Base-by-base conservation (phyloP, 345 rosid genomes). In the Murraya paniculata region DNA sequence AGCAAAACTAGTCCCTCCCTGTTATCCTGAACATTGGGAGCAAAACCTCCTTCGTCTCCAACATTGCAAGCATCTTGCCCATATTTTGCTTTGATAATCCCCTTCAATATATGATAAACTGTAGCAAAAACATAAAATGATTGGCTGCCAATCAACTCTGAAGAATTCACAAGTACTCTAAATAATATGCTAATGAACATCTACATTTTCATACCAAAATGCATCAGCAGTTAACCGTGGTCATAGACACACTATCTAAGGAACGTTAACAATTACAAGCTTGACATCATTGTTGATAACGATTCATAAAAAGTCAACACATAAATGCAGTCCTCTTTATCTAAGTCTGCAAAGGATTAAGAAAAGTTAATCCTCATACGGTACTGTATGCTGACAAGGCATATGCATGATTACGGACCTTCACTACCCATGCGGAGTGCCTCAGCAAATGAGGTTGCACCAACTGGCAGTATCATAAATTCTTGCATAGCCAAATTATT, bases 31-130 rank as follows among this genome's bases (percentile, higher is more conserved):
- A 96, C 99, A 82, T 90, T 96, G 2, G 98, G 98, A 77, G 99
- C 99, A 86, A 96, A 96, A 9, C 98, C 98, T 19, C 99, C 99
- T 86, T 96, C 99, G 76, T 94, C 99, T 69, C 99, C 98, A 16
- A 96, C 99, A 85, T 94, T 96, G 91, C 99, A 96, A 76, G 98
- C 99, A 88, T 94, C 98, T 79, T 94, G 99, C 62, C 98, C 99
- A 62, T 96, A 96, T 84, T 94, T 96, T 30, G 83, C 81, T 86
- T 91, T 93, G 83, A 94, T 94, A 75, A 94, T 94, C 72, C 95
- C 95, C 88, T 94, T 94, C 74, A 94, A 81, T 35, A 71, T 87
- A 83, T 96, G 98, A 86, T 96, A 96, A 77, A 94, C 99, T 95
- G 89, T 13, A 78, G 64, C 79, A 71, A 18, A 80, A 76, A 31